Evolutionary conservation across 2,329 filamentous ascomycete species (phyloP).

Genomic region (Diaporthe citrichinensis): DNA sequence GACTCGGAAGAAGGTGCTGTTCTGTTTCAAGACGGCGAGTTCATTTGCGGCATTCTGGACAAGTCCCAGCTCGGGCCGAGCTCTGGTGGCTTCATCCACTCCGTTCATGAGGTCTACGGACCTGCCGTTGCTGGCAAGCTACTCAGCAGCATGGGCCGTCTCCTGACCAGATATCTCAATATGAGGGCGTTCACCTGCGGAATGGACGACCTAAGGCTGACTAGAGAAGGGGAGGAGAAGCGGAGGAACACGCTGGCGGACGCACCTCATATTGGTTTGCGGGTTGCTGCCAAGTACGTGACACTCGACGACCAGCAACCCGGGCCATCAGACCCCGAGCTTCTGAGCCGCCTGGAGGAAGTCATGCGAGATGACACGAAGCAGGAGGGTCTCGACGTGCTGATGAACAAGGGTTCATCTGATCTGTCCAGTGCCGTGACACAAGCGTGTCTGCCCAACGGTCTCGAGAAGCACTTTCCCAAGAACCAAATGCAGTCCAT

Average conservation of each 20-base stretch:
- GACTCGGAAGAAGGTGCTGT: slow-evolving; percentile 85
- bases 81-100: slow-evolving; percentile 89
- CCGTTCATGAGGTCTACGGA: slow-evolving; percentile 94
- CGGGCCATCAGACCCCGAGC: slow-evolving; percentile 76
- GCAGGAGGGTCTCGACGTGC: slow-evolving; percentile 88
- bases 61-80: slow-evolving; percentile 95
- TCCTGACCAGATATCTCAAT: slow-evolving; percentile 90
- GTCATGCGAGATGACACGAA: slow-evolving; percentile 93
- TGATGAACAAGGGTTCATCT: slow-evolving; percentile 81
- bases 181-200: slow-evolving; percentile 98
- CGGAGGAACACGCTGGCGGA: slow-evolving; percentile 78
- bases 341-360: slow-evolving; percentile 85
- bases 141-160: slow-evolving; percentile 88
- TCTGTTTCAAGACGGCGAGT: slow-evolving; percentile 86
- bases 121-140: slow-evolving; percentile 88
- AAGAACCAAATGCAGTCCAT: slow-evolving; percentile 99
- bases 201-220: slow-evolving; percentile 94
- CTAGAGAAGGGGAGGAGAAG: slow-evolving; percentile 79
- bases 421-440: slow-evolving; percentile 85
- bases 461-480: slow-evolving; percentile 92
- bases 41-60: slow-evolving; percentile 92
- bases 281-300: slow-evolving; percentile 90
- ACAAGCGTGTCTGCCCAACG: slow-evolving; percentile 81
- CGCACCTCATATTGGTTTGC: slow-evolving; percentile 78
- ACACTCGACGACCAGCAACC: slow-evolving; percentile 78